phyloP scores from a whole-genome alignment of 306 rosid genomes.

The Luffa acutangula region DNA sequence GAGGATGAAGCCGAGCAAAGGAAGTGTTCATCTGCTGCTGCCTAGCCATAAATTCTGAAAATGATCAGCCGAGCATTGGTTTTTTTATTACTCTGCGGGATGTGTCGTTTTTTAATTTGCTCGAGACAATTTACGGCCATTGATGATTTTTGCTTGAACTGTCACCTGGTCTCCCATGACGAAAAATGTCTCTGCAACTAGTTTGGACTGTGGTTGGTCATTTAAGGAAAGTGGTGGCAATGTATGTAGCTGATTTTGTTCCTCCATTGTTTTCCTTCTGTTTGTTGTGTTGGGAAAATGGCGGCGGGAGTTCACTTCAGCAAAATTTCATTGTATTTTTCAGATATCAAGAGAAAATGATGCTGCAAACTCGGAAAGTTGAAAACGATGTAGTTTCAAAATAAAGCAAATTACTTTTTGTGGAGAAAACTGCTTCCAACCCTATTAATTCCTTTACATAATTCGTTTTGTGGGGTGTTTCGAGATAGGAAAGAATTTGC shows the following conservation, averaged over 20 bases:
- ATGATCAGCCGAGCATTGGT: not conserved
- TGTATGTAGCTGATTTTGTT: not conserved
- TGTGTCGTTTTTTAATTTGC: not conserved
- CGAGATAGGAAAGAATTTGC: not conserved
- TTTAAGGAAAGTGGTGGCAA: not conserved
- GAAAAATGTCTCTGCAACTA: not conserved
- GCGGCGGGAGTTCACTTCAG: not conserved
- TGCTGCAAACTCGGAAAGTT: not conserved
- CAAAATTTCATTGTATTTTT: not conserved
- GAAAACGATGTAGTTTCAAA: not conserved
- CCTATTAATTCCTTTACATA: constrained; percentile 4
- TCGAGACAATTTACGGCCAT: not conserved
- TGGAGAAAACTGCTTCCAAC: not conserved
- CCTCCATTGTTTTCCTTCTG: not conserved
- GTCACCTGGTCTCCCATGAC: not conserved
- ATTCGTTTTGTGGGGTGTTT: not conserved
- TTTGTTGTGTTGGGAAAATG: not conserved
- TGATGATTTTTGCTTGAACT: not conserved
- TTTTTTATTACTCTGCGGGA: not conserved
- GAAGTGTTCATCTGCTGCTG: not conserved
- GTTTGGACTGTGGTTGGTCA: not conserved
- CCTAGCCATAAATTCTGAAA: not conserved
- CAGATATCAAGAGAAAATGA: not conserved
- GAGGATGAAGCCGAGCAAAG: not conserved
- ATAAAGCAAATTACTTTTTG: constrained; percentile 2